phyloP scores from a whole-genome alignment of 768 basidiomycete genomes.

The Sutorius australiensis region DNA sequence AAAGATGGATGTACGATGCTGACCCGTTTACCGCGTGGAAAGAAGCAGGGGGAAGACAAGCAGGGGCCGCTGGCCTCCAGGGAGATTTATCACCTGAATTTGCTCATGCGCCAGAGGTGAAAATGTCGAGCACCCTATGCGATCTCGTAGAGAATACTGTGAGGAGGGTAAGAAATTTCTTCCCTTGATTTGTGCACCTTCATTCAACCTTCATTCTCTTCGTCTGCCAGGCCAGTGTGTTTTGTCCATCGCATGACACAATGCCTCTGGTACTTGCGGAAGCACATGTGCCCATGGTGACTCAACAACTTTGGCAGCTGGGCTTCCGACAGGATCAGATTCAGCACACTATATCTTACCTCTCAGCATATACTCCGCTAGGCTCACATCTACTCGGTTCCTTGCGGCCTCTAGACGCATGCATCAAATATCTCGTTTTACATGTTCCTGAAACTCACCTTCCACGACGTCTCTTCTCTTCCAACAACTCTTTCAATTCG shows the following conservation, averaged over 20 bases:
- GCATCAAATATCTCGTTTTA: constrained; percentile 80
- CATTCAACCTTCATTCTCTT: not conserved
- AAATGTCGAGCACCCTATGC: constrained; percentile 72
- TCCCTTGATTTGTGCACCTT: not conserved
- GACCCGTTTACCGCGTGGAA: constrained; percentile 81
- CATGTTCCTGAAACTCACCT: constrained; percentile 86
- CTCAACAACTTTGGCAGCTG: constrained; percentile 53
- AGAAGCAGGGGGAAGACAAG: constrained; percentile 63
- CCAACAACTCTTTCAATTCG: constrained; percentile 61
- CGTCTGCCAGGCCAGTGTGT: constrained; percentile 42
- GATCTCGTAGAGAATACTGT: constrained; percentile 80
- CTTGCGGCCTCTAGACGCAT: constrained; percentile 66
- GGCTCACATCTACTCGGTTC: constrained; percentile 57
- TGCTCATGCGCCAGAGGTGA: constrained; percentile 64
- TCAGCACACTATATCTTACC: constrained; percentile 49
- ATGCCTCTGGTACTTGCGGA: constrained; percentile 36
- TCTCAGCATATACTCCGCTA: constrained; percentile 54
- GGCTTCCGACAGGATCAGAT: constrained; percentile 63
- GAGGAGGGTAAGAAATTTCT: constrained; percentile 51
- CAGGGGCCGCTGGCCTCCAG: constrained; percentile 36
- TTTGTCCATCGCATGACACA: constrained; percentile 44
- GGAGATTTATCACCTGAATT: constrained; percentile 37
- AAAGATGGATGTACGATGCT: constrained; percentile 79
- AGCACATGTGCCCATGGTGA: constrained; percentile 42
- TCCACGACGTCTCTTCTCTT: constrained; percentile 65